Conservation (phyloP, 2,329 filamentous ascomycete species). For the Cordyceps cicadae region DNA sequence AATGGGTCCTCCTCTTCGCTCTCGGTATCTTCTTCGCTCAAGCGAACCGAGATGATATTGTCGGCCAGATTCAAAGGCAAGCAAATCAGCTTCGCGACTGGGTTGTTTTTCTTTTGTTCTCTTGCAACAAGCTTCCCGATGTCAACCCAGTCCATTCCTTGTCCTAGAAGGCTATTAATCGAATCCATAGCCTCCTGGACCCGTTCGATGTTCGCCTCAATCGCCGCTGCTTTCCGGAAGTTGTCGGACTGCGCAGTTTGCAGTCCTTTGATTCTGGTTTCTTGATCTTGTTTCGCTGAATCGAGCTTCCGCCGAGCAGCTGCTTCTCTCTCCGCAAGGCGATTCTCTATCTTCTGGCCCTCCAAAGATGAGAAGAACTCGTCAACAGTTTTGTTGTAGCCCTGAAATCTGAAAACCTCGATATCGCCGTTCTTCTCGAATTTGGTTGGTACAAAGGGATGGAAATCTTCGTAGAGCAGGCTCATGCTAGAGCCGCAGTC, state of each 20-base stretch:
- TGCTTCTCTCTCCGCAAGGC: conserved; percentile 72
- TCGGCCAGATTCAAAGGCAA: conserved; percentile 84
- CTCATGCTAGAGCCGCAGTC: conserved; percentile 23
- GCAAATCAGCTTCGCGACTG: conserved; percentile 79
- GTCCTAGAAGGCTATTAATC: conserved; percentile 80
- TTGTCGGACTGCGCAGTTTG: conserved; percentile 77
- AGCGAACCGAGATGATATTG: conserved; percentile 72
- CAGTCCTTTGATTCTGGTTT: conserved; percentile 73
- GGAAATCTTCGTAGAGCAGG: conserved; percentile 86
- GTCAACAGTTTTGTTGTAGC: conserved; percentile 89
- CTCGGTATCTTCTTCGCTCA: conserved; percentile 62
- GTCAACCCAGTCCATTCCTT: conserved; percentile 97
- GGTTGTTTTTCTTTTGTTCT: conserved; percentile 72
- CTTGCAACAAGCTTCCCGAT: conserved; percentile 81
- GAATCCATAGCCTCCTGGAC: conserved; percentile 91
- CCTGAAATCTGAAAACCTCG: conserved; percentile 66
- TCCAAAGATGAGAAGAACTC: conserved; percentile 97
- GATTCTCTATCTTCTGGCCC: conserved; percentile 81
- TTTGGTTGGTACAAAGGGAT: conserved; percentile 80
- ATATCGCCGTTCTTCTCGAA: conserved; percentile 59
- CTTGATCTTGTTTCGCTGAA: conserved; percentile 73
- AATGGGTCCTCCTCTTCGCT: conserved; percentile 50
- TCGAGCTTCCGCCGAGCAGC: conserved; percentile 77
- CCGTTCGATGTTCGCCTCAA: conserved; percentile 81
- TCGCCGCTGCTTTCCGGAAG: conserved; percentile 77